phyloP scores from a whole-genome alignment of 2,329 filamentous ascomycete genomes.

The Chaetomiaceae sp. region DNA sequence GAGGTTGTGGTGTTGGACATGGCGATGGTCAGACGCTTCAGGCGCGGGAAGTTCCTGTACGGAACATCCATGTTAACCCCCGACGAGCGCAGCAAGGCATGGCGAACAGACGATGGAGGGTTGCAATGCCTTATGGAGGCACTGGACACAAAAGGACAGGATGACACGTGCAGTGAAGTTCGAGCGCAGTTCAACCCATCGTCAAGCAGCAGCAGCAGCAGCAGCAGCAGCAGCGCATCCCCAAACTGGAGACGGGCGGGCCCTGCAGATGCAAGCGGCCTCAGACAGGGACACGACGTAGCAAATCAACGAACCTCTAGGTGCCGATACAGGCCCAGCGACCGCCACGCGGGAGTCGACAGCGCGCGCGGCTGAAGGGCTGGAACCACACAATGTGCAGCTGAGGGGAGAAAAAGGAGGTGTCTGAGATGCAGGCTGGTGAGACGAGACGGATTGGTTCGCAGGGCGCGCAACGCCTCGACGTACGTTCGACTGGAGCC shows the following conservation, averaged over 20 bases:
- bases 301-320: conserved; percentile 16
- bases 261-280: conserved; percentile 1
- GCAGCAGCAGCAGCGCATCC: too few species aligned
- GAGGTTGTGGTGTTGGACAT: conserved; percentile 29
- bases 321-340: conserved; percentile 1
- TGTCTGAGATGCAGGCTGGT: conserved; percentile 20
- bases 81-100: conserved; percentile 1
- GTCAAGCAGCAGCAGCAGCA: background rate
- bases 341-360: conserved; percentile 8
- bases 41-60: conserved; percentile 23
- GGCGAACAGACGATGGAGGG: conserved; percentile 7
- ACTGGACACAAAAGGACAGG: background rate
- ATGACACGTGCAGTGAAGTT: background rate
- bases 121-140: conserved; percentile 12
- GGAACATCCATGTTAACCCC: conserved; percentile 27
- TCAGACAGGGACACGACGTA: conserved; percentile 14
- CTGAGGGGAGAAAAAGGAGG: conserved; percentile 8
- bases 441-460: conserved; percentile 24
- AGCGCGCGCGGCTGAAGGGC: conserved; percentile 8
- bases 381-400: background rate
- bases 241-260: background rate
- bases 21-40: conserved; percentile 25
- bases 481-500: conserved; percentile 1
- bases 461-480: conserved; percentile 10
- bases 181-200: background rate